Evolutionary conservation across 805 yeast species (phyloP).

Genomic region (Saturnispora besseyi): DNA sequence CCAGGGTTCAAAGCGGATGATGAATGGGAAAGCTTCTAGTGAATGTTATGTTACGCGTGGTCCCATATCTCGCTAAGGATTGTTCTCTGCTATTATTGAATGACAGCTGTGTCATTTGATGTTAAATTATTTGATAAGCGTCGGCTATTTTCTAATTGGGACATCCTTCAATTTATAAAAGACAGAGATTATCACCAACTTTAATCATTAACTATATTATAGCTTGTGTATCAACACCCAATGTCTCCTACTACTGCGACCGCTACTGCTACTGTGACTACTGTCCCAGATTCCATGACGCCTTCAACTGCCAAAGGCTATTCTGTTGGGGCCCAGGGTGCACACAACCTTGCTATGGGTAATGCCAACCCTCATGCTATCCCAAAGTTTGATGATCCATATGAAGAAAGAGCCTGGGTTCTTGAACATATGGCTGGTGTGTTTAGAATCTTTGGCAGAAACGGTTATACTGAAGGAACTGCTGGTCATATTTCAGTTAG

Average conservation of each 20-base stretch:
- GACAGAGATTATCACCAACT: not conserved
- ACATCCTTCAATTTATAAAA: not conserved
- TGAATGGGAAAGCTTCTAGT: slow-evolving; percentile 62
- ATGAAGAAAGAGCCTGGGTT: slow-evolving; percentile 44
- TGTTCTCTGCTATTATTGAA: not conserved
- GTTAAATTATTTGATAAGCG: not conserved
- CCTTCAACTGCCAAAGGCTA: slow-evolving; percentile 35
- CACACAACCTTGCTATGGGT: slow-evolving; percentile 53
- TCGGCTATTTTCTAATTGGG: not conserved
- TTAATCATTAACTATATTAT: not conserved
- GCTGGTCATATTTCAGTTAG: slow-evolving; percentile 84
- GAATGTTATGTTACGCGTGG: no score
- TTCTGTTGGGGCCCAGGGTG: slow-evolving; percentile 37
- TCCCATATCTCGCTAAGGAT: not conserved
- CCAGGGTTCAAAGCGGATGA: slow-evolving; percentile 45
- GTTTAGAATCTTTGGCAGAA: slow-evolving; percentile 73
- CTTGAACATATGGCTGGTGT: slow-evolving; percentile 78
- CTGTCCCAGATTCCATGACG: slow-evolving; percentile 20
- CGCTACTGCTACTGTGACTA: not conserved
- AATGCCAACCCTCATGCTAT: slow-evolving; percentile 40
- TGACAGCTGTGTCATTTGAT: not conserved
- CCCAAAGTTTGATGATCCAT: slow-evolving; percentile 43
- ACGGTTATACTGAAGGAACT: slow-evolving; percentile 64
- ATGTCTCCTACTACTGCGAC: slow-evolving; percentile 5
- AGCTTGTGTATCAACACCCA: not conserved